Evolutionary conservation across 768 basidiomycete species (phyloP), one percentile per base, ranked within the genome.

Genomic region (Trametes meyenii): DNA sequence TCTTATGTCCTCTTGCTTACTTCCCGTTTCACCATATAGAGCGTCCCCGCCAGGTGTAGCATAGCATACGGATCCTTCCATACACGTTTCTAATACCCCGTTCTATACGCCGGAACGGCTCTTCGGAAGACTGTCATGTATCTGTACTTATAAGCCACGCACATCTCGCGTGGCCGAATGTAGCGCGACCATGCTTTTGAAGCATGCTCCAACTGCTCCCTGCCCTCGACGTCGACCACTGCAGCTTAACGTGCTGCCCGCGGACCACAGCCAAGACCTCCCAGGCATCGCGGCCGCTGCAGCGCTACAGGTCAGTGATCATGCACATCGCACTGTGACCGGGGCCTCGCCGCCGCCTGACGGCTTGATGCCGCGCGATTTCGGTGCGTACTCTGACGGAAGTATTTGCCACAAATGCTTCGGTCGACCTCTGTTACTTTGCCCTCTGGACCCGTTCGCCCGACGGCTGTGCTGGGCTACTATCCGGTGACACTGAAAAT

Each of bases 291-390:
- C 38, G 10, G 38, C 23, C 13, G 17, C 51, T 33, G 24, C 17
- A 10, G 19, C 13, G 23, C 23, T 6, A 5, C 3, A 48, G 24
- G 13, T n/a, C 44, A 16, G 44, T 17, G 26, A n/a, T 16, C 26
- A 17, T n/a, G 2, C 33, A 14, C 55, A 48, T 11, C 19, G 40
- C 11, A 42, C 40, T 42, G 40, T 50, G 48, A 29, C 48, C 26
- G 3, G 6, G 26, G 48, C 48, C 51, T 60, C 48, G 53, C 58
- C 55, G 44, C 43, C 49, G 44, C 55, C 51, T 35, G 26, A 23
- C 51, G 42, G 49, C 13, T 54, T 71, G 68, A 69, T 70, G 70
- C 61, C 70, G 60, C 58, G 62, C 67, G 69, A 64, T 57, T 61
- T 19, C 50, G 61, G 64, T 68, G 67, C 62, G 62, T 63, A 40